Base-by-base conservation (phyloP, 179 eudicot species). In the Beta macrorhiza region DNA sequence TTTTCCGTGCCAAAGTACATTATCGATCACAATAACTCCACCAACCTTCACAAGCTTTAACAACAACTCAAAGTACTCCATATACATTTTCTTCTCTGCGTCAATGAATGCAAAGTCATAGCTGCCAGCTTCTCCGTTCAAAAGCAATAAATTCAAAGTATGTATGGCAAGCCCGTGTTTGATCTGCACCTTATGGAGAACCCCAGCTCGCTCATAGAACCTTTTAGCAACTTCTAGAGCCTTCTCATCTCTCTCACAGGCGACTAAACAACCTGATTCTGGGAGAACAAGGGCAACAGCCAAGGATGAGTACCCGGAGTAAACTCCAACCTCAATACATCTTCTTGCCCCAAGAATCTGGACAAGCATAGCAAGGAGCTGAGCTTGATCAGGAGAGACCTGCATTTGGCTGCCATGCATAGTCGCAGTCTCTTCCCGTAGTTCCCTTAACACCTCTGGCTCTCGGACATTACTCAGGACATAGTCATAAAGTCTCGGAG, bases 361-460 rank as follows among this genome's bases (percentile, higher is more conserved):
- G 59, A 91, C 97, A 59, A 96, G 98, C 97, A 96, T 92, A 55
- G 97, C 93, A 37, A 96, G 92, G 76, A 94, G 91, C 76, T 96
- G 99, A 32, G 93, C 99, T 85, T 96, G 99, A 89, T 94, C 99
- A 63, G 98, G 98, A 45, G 99, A 92, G 51, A 96, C 99, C 92
- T 95, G 99, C 99, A 95, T 95, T 78, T 89, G 93, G 77, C 97
- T 90, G 17, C 95, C 98, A 70, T 83, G 87, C 98, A 90, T 86
- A 20, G 82, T 83, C 61, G 95, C 88, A 67, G 99, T 92, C 86
- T 92, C 97, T 85, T 93, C 93, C 69, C 99, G 90, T 44, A 95
- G 87, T 76, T 92, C 91, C 67, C 87, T 84, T 79, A 95, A 83
- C 64, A 92, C 90, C 85, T 86, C 73, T 53, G 98, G 97, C 85